These are phyloP conservation scores for Phoma sp. DNA, from an alignment of 2,329 filamentous ascomycete species.

Conservation along the genomic window DNA sequence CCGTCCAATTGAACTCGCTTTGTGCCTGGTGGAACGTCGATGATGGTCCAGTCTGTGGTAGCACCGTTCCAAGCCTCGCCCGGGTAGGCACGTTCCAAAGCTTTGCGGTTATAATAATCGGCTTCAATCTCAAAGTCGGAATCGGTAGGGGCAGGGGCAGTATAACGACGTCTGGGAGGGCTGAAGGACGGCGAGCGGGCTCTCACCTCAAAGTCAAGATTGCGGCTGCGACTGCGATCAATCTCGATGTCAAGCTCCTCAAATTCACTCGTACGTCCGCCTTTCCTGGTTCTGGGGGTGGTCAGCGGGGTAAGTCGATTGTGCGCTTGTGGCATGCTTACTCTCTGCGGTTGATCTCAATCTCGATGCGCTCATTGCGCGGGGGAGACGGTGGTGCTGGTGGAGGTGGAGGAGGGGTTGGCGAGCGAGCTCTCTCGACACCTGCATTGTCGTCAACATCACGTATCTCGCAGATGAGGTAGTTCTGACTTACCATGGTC, in stretches of 20 bases:
- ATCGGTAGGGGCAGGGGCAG: slow-evolving; percentile 42
- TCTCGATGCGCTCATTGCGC: slow-evolving; percentile 62
- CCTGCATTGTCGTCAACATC: slow-evolving; percentile 35
- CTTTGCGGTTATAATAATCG: slow-evolving; percentile 72
- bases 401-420: slow-evolving; percentile 59
- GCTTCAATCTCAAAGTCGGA: slow-evolving; percentile 62
- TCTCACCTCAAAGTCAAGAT: slow-evolving; percentile 36
- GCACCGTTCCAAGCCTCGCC: slow-evolving; percentile 78
- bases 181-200: slow-evolving; percentile 51
- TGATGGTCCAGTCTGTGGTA: slow-evolving; percentile 79
- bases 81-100: slow-evolving; percentile 70
- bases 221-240: slow-evolving; percentile 56
- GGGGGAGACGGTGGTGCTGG: slow-evolving; percentile 54
- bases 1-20: slow-evolving; percentile 85
- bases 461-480: slow-evolving; percentile 1
- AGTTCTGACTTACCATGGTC: slow-evolving; percentile 73
- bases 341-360: slow-evolving; percentile 62
- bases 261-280: slow-evolving; percentile 55
- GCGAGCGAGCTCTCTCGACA: slow-evolving; percentile 56
- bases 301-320: slow-evolving; percentile 17
- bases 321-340: slow-evolving; percentile 37
- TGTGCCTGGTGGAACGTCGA: slow-evolving; percentile 85
- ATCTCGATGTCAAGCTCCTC: slow-evolving; percentile 73
- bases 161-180: slow-evolving; percentile 54
- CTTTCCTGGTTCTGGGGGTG: slow-evolving; percentile 40